Conservation (phyloP, 2,329 filamentous ascomycete genomes). For the Triangularia setosa region DNA sequence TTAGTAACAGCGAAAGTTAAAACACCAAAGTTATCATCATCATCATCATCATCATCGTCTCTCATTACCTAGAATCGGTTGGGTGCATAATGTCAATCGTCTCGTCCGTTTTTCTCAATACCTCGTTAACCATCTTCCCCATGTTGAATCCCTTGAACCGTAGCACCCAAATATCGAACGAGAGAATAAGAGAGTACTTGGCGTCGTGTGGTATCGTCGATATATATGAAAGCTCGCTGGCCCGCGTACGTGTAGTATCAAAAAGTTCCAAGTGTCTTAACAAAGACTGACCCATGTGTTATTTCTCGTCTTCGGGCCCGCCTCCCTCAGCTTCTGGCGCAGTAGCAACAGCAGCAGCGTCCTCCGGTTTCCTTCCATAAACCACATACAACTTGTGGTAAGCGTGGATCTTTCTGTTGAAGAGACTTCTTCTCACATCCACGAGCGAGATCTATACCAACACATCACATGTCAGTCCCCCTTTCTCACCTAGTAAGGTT, state of each 20-base stretch:
- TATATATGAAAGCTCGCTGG: neutral
- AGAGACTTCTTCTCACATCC: conserved; percentile 45
- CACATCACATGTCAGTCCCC: neutral
- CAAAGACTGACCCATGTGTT: neutral
- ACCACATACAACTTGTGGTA: conserved; percentile 50
- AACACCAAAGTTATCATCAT: neutral
- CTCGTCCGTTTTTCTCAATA: neutral
- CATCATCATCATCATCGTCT: neutral
- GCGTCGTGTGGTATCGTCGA: neutral
- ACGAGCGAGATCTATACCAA: conserved; percentile 44
- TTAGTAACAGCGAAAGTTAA: neutral
- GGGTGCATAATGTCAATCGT: neutral
- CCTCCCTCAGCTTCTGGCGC: neutral
- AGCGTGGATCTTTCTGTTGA: conserved; percentile 44
- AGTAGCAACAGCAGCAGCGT: neutral
- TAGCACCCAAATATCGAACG: neutral
- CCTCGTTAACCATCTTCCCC: no score
- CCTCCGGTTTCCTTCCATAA: conserved; percentile 46
- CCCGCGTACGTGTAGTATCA: neutral
- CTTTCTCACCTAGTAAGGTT: neutral
- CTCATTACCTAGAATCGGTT: neutral
- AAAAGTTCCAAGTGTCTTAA: neutral
- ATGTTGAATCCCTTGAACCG: neutral
- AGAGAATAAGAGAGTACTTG: neutral
- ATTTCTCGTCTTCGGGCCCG: neutral